Percentiles rank a stretch among this genome's conserved stretches.
Evolutionary conservation across 2,329 filamentous ascomycete species (phyloP).

Genomic region (Ceratocystis smalleyi): DNA sequence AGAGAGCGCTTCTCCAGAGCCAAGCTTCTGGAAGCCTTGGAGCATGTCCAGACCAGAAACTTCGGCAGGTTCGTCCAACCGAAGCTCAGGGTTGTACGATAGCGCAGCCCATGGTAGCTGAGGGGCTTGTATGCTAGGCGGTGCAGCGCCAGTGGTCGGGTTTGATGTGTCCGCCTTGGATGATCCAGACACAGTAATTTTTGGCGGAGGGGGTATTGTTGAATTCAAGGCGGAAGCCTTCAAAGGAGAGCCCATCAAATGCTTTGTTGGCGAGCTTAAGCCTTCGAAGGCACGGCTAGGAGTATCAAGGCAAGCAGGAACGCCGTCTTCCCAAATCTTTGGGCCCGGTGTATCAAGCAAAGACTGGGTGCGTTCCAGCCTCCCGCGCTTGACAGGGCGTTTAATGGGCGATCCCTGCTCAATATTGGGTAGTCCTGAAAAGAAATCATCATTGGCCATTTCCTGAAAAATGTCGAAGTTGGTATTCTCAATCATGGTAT

Average conservation of each 20-base stretch:
- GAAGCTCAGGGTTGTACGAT: slow-evolving; percentile 28
- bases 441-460: slow-evolving; percentile 24
- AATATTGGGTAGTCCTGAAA: slow-evolving; percentile 24
- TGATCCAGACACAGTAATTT: slow-evolving; percentile 6
- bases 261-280: slow-evolving; percentile 41
- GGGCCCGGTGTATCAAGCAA: slow-evolving; percentile 10
- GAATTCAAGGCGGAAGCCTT: slow-evolving; percentile 17
- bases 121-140: slow-evolving; percentile 24
- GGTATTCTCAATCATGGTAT: slow-evolving; percentile 27
- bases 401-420: slow-evolving; percentile 52
- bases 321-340: slow-evolving; percentile 17
- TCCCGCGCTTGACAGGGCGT: slow-evolving; percentile 42
- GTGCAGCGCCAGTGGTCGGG: slow-evolving; percentile 20
- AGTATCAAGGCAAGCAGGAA: slow-evolving; percentile 10
- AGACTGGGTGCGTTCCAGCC: slow-evolving; percentile 48
- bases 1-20: slow-evolving; percentile 27
- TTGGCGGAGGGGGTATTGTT: not conserved
- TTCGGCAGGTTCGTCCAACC: slow-evolving; percentile 28
- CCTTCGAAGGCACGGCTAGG: slow-evolving; percentile 18
- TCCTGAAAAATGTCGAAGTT: slow-evolving; percentile 47
- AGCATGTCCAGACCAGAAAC: slow-evolving; percentile 54
- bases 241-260: slow-evolving; percentile 20
- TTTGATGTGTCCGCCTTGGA: slow-evolving; percentile 11
- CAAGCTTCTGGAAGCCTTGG: slow-evolving; percentile 63
- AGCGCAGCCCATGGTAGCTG: slow-evolving; percentile 28